A percentile compares a stretch with the other conserved stretches of the same genome.
Evolutionary conservation across 148 eudicot species (phyloP).

Genomic region (Chenopodium quinoa): DNA sequence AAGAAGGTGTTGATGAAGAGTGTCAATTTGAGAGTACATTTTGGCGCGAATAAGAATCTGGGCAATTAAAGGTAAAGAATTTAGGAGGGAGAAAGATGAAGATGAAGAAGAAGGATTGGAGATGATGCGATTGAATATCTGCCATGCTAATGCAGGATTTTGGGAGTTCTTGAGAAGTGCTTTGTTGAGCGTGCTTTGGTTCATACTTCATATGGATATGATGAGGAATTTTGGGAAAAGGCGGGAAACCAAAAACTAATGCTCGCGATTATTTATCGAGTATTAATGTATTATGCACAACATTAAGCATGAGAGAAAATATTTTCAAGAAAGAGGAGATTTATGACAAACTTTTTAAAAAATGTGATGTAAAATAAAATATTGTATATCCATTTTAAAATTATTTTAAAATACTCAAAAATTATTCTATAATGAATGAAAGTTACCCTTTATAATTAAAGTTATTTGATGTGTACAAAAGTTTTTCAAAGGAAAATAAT

Average conservation of each 20-base stretch:
- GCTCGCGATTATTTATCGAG: too few species aligned
- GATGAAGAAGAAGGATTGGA: constrained; percentile 35
- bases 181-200: constrained; percentile 33
- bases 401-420: too few species aligned
- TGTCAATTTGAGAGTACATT: constrained; percentile 54
- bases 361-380: too few species aligned
- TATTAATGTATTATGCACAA: too few species aligned
- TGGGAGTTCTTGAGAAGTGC: constrained; percentile 51
- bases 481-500: too few species aligned
- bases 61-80: constrained; percentile 44
- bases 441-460: too few species aligned
- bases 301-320: too few species aligned
- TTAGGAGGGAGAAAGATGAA: constrained; percentile 24
- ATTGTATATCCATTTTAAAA: too few species aligned
- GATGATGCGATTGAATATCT: constrained; percentile 63
- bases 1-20: constrained; percentile 57
- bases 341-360: too few species aligned
- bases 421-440: too few species aligned
- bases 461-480: too few species aligned
- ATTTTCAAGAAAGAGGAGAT: too few species aligned
- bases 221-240: not conserved
- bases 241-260: constrained; percentile 2
- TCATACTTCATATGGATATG: constrained; percentile 31
- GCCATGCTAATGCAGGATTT: constrained; percentile 81
- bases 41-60: constrained; percentile 55